Conservation (phyloP, 148 eudicot species). For the Heliosperma pusillum region DNA sequence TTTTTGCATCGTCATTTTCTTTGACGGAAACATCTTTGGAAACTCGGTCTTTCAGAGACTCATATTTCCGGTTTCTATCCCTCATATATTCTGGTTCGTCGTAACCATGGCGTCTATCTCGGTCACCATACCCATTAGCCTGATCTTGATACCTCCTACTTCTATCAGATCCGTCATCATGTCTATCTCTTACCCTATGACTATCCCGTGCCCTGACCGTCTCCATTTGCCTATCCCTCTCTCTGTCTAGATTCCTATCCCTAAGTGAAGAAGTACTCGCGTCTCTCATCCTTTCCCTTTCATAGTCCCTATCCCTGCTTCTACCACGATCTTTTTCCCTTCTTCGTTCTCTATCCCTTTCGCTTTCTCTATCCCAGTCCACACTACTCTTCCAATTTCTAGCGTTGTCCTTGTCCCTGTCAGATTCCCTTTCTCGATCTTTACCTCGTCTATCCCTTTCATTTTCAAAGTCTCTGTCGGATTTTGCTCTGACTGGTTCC, state of each 20-base stretch:
- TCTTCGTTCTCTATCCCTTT: slow-evolving; percentile 8
- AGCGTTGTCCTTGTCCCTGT: slow-evolving; percentile 29
- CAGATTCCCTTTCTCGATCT: slow-evolving; percentile 33
- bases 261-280: slow-evolving; percentile 19
- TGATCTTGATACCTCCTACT: slow-evolving; percentile 37
- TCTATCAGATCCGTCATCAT: slow-evolving; percentile 43
- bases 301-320: slow-evolving; percentile 29
- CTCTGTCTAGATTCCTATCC: slow-evolving; percentile 34
- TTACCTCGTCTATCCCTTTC: slow-evolving; percentile 32
- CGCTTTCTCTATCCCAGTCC: slow-evolving; percentile 31
- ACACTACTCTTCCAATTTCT: slow-evolving; percentile 28
- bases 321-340: slow-evolving; percentile 28
- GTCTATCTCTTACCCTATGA: slow-evolving; percentile 35
- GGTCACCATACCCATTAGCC: slow-evolving; percentile 38
- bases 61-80: slow-evolving; percentile 38
- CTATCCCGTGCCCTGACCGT: slow-evolving; percentile 27
- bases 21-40: slow-evolving; percentile 30
- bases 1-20: slow-evolving; percentile 31
- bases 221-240: slow-evolving; percentile 29
- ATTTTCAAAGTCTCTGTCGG: slow-evolving; percentile 29
- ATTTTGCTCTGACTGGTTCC: slow-evolving; percentile 33
- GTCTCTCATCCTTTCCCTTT: slow-evolving; percentile 31
- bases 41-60: slow-evolving; percentile 25
- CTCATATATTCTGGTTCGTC: slow-evolving; percentile 39
- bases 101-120: slow-evolving; percentile 41